A percentile compares a stretch with the other conserved stretches of the same genome.
These are phyloP conservation scores for Mortierella sp. DNA, from an alignment of 371 early-diverging fungal species.

Conservation along the genomic window DNA sequence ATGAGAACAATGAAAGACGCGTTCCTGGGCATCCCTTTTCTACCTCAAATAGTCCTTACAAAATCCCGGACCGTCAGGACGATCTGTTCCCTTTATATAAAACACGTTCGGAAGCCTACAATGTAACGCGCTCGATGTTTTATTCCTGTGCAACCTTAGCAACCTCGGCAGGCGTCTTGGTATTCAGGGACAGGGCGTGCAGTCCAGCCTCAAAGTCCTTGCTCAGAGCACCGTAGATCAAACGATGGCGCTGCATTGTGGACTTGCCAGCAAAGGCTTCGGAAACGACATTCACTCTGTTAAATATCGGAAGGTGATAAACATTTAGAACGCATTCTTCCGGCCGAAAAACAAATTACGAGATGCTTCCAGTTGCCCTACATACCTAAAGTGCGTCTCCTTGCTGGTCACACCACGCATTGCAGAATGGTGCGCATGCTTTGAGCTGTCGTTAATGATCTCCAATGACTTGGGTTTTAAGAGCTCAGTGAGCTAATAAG, in stretches of 20 bases:
- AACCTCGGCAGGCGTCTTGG: slow-evolving; percentile 70
- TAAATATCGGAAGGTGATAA: background rate
- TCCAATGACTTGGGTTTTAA: slow-evolving; percentile 68
- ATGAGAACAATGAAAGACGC: too few species aligned
- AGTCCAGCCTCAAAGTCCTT: slow-evolving; percentile 69
- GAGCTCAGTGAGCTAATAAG: slow-evolving; percentile 61
- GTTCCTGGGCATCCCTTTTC: too few species aligned
- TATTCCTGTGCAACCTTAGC: slow-evolving; percentile 28
- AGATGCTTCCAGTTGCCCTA: background rate
- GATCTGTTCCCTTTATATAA: too few species aligned
- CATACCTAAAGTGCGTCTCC: slow-evolving; percentile 82
- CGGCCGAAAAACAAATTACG: background rate
- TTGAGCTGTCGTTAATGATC: slow-evolving; percentile 78
- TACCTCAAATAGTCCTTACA: too few species aligned
- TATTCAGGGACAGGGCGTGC: slow-evolving; percentile 71
- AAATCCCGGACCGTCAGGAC: too few species aligned
- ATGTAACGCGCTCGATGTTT: background rate
- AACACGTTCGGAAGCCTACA: too few species aligned
- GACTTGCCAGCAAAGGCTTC: slow-evolving; percentile 73
- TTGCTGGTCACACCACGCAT: slow-evolving; percentile 79
- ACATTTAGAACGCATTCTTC: too few species aligned
- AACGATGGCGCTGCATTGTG: slow-evolving; percentile 77
- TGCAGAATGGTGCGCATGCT: slow-evolving; percentile 79
- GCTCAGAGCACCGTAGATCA: slow-evolving; percentile 67
- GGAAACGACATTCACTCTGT: slow-evolving; percentile 73